Evolutionary conservation across 2,329 filamentous ascomycete genomes (phyloP).

Genomic region (Trichoderma atroviride): DNA sequence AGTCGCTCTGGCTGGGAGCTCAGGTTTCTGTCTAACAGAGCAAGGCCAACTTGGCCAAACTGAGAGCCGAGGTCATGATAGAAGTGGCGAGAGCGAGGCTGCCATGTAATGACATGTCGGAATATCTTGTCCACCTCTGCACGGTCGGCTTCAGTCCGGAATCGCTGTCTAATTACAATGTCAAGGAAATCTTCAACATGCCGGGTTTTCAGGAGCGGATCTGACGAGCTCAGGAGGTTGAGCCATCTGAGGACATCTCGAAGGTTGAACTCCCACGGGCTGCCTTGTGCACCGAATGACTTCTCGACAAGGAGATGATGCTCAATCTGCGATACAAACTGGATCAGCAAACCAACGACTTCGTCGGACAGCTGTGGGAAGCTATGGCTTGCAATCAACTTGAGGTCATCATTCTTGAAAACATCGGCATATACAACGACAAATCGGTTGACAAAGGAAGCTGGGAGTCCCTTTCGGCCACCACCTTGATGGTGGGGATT

Average conservation of each 20-base stretch:
- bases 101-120: conserved; percentile 59
- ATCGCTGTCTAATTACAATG: conserved; percentile 83
- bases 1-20: conserved; percentile 55
- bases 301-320: conserved; percentile 64
- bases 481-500: conserved; percentile 98
- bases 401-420: conserved; percentile 78
- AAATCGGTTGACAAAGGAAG: conserved; percentile 97
- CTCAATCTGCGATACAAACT: conserved; percentile 81
- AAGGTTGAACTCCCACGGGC: conserved; percentile 95
- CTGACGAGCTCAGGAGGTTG: conserved; percentile 57
- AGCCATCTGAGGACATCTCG: conserved; percentile 90
- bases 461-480: conserved; percentile 89
- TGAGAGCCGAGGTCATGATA: conserved; percentile 69
- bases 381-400: conserved; percentile 76
- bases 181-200: conserved; percentile 74
- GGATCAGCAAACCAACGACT: conserved; percentile 69
- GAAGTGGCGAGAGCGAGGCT: conserved; percentile 62
- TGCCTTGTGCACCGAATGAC: conserved; percentile 64
- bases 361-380: conserved; percentile 66
- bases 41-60: conserved; percentile 79
- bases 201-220: conserved; percentile 63
- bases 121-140: conserved; percentile 68
- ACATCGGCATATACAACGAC: conserved; percentile 96
- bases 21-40: conserved; percentile 64
- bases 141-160: conserved; percentile 73